Conservation (phyloP, 2,329 filamentous ascomycete genomes). For the Hypoxylon sp. region DNA sequence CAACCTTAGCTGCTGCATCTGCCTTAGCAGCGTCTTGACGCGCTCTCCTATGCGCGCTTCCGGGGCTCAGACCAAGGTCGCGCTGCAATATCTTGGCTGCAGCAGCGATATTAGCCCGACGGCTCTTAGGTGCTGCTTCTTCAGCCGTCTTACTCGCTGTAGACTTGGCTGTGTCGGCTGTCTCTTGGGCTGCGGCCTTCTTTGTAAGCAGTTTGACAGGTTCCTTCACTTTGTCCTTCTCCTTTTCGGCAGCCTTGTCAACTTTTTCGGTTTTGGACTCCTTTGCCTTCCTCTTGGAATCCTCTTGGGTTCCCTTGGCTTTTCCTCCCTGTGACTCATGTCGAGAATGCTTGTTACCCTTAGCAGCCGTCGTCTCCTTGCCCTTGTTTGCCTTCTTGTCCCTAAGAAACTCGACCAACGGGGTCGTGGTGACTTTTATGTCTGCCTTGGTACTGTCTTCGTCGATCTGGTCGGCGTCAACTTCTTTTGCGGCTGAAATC, state of each 20-base stretch:
- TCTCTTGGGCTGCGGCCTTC: slow-evolving; percentile 60
- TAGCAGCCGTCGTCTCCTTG: slow-evolving; percentile 64
- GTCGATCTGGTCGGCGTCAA: slow-evolving; percentile 55
- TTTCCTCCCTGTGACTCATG: slow-evolving; percentile 63
- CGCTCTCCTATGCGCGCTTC: slow-evolving; percentile 67
- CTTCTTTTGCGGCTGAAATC: slow-evolving; percentile 57
- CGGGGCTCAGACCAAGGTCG: slow-evolving; percentile 70
- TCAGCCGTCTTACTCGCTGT: slow-evolving; percentile 43
- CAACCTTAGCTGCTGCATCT: slow-evolving; percentile 55
- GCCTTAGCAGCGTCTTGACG: slow-evolving; percentile 66
- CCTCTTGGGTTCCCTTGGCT: slow-evolving; percentile 56
- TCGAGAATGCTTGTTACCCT: slow-evolving; percentile 63
- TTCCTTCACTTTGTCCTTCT: slow-evolving; percentile 65
- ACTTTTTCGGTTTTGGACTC: slow-evolving; percentile 69
- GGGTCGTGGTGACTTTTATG: slow-evolving; percentile 78
- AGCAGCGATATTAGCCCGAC: slow-evolving; percentile 67
- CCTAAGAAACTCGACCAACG: slow-evolving; percentile 85
- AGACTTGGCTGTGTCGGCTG: slow-evolving; percentile 56
- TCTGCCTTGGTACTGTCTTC: slow-evolving; percentile 60
- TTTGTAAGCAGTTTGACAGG: slow-evolving; percentile 70
- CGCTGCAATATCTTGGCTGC: slow-evolving; percentile 71
- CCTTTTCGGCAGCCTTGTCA: slow-evolving; percentile 66
- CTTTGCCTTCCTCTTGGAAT: slow-evolving; percentile 64
- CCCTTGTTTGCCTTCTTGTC: slow-evolving; percentile 86
- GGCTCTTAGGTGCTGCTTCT: slow-evolving; percentile 59